Evolutionary conservation across 2,329 filamentous ascomycete species (phyloP), one percentile per base, ranked within the genome.

Genomic region (Ascochyta pisi): DNA sequence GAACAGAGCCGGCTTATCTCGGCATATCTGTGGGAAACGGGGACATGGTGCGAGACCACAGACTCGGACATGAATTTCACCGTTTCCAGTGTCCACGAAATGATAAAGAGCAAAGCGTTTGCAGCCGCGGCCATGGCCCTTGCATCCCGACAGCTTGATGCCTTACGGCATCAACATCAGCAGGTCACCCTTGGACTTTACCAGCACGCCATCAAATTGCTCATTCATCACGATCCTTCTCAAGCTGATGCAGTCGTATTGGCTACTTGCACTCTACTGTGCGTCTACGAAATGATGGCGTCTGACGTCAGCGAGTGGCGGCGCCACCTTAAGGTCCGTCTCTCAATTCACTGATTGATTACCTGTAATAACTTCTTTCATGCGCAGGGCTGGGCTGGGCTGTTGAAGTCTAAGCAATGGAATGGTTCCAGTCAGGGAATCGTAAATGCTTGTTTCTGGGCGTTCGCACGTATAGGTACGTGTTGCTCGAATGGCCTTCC

Each of bases 251-350:
- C 34, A 41, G 16, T 29, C 16, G 16, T 16, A 16, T 16, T 16
- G 16, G 16, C 16, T 16, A 16, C 16, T 23, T 49, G 46, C 26
- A 49, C 37, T 2, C 37, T 49, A 10, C 37, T 49, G 15, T 39
- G 46, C 16, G 37, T 49, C 5, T 49, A 49, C 27, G 46, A 49
- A 23, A 49, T 49, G 46, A 49, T 49, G 46, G 37, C 46, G 10
- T 41, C 46, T 5, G 38, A 41, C 10, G 46, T 49, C 16, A 23
- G 37, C 6, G 46, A 49, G 27, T 49, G 46, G 46, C 31, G 46
- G 19, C 46, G 46, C n/a, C 37, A 49, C 26, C 46, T 49, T 24
- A 49, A 49, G 35, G 35, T 49, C 34, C 12, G 46, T 33, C 12
- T 41, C 9, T 19, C 37, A 1, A 29, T 33, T 24, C 16, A 24